Evolutionary conservation across 495 filamentous ascomycete genomes (phyloP).

Genomic region (Penicillium canariense): DNA sequence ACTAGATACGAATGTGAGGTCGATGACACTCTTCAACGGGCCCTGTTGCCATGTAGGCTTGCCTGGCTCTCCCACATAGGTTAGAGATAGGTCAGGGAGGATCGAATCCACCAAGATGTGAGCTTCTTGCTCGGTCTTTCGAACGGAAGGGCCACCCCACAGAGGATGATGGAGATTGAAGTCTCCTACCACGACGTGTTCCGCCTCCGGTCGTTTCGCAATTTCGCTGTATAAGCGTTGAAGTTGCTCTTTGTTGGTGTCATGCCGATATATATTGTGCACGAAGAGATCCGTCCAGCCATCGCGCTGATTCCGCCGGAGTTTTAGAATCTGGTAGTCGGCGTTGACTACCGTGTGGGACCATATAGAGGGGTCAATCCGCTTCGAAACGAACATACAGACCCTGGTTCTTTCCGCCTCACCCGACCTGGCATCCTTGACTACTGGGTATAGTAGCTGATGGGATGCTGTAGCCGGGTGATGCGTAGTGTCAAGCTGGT

Average conservation of each 20-base stretch:
- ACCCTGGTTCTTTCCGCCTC: background rate
- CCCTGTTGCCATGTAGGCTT: slow-evolving; percentile 5
- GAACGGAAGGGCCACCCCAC: too few species aligned
- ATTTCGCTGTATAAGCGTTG: slow-evolving; percentile 4
- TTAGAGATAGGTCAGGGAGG: too few species aligned
- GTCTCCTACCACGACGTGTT: slow-evolving; percentile 13
- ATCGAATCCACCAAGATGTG: too few species aligned
- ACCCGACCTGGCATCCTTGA: background rate
- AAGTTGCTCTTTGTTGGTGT: background rate
- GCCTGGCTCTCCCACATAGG: too few species aligned
- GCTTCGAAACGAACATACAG: slow-evolving; percentile 7
- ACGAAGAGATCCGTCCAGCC: slow-evolving; percentile 9
- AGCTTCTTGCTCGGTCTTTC: too few species aligned
- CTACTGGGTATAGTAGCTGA: slow-evolving; percentile 4
- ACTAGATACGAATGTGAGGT: slow-evolving; percentile 12
- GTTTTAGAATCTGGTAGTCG: slow-evolving; percentile 8
- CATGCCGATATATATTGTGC: slow-evolving; percentile 14
- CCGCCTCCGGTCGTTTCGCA: background rate
- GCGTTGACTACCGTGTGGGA: background rate
- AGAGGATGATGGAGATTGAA: slow-evolving; percentile 13
- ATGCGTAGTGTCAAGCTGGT: background rate
- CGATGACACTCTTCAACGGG: slow-evolving; percentile 4
- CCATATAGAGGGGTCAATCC: slow-evolving; percentile 2
- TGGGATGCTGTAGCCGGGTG: slow-evolving; percentile 1
- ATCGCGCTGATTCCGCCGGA: background rate